Evolutionary conservation across 2,329 filamentous ascomycete species (phyloP).

Genomic region (Trichoderma simmonsii): DNA sequence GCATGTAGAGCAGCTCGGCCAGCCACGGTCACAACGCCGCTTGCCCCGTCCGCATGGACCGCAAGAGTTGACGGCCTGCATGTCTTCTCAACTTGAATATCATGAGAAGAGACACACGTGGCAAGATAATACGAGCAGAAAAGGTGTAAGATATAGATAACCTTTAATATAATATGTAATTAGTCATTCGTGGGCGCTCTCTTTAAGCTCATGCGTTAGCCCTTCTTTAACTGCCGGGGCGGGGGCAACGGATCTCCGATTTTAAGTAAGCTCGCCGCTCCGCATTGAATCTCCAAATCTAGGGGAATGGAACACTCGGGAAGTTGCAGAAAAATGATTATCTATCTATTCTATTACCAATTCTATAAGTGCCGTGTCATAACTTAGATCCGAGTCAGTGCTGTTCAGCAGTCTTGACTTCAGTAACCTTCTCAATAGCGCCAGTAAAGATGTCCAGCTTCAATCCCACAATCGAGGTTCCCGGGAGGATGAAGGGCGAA

Average conservation of each 20-base stretch:
- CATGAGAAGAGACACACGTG: background rate
- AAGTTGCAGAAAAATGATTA: background rate
- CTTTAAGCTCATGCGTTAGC: background rate
- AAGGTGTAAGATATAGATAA: background rate
- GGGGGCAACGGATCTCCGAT: background rate
- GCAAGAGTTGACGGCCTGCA: background rate
- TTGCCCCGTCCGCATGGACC: background rate
- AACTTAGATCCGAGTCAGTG: background rate
- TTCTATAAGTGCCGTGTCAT: background rate
- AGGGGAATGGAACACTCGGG: background rate
- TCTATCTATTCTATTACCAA: background rate
- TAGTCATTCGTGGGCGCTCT: background rate
- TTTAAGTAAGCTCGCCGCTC: background rate
- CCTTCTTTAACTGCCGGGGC: background rate
- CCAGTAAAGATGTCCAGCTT: constrained; percentile 4
- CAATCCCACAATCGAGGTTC: background rate
- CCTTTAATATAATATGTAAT: background rate
- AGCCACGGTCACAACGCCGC: background rate
- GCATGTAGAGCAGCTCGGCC: background rate
- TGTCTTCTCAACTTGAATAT: background rate
- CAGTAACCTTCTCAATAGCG: background rate
- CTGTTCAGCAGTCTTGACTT: background rate
- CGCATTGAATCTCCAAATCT: background rate
- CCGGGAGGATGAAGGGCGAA: background rate
- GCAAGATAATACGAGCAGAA: background rate